Base-by-base conservation (phyloP, 352 stramenopile species). In the Bremia lactucae region DNA sequence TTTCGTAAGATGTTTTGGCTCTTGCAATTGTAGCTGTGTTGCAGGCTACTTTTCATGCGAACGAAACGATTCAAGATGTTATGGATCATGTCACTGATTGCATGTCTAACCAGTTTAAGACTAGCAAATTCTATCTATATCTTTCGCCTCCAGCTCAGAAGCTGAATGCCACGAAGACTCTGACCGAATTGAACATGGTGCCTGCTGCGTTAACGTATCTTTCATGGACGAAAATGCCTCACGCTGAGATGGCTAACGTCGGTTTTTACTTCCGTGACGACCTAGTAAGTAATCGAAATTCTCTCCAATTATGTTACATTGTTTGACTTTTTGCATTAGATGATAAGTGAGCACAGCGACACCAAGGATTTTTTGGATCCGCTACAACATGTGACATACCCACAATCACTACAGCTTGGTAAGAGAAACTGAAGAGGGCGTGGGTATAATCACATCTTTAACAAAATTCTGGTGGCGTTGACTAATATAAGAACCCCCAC, bases 1-100 rank as follows among this genome's bases (percentile, higher is more conserved):
- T n/a, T n/a, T n/a, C n/a, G n/a, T n/a, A n/a, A n/a, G n/a, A n/a
- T n/a, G n/a, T n/a, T n/a, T n/a, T n/a, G n/a, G n/a, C n/a, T n/a
- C n/a, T n/a, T 46, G 4, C 10, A 46, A 15, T 14, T 13, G 1
- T 46, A 93, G 81, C 82, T 13, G 55, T 85, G 13, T 29, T 94
- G 22, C 81, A 94, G 55, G 74, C 76, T n/a, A 56, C 61, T 7
- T 94, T 94, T 53, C 81, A 94, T 37, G 76, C 81, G 9, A 78
- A 72, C 35, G 81, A 94, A 67, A 83, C 63, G 0, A 47, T 91
- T 2, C 63, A 66, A 48, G 72, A 84, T 44, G 74, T 94, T 11
- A 65, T 85, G 15, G 43, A 67, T 6, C 71, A 85, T 45, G 67
- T 94, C 14, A 56, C 51, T 11, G 57, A 78, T 41, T 81, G 57